phyloP scores from a whole-genome alignment of 306 rosid genomes.

The Malus asiatica region DNA sequence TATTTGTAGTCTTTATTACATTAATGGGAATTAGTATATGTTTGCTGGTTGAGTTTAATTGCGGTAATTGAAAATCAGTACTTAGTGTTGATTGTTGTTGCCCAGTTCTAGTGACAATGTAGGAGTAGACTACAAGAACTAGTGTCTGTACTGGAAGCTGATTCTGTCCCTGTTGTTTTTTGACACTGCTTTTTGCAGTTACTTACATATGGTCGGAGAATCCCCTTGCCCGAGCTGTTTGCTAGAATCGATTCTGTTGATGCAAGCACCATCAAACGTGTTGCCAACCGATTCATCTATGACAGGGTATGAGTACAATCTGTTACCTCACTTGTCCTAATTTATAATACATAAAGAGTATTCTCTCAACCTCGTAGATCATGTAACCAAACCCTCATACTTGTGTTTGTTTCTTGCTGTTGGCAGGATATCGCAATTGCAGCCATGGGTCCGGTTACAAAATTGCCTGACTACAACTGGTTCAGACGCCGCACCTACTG shows the following conservation, averaged over 20 bases:
- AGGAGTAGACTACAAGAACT: background rate
- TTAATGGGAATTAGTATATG: background rate
- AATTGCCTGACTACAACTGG: slow-evolving; percentile 90
- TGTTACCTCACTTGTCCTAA: background rate
- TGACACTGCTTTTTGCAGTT: slow-evolving; percentile 31
- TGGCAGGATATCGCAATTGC: slow-evolving; percentile 84
- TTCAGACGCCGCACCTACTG: slow-evolving; percentile 99
- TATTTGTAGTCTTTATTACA: background rate
- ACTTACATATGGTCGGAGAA: slow-evolving; percentile 89
- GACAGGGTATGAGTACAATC: slow-evolving; percentile 54
- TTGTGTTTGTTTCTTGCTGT: background rate
- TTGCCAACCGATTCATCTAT: slow-evolving; percentile 82
- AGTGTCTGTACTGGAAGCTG: background rate
- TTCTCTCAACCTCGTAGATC: background rate
- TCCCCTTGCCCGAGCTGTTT: slow-evolving; percentile 81
- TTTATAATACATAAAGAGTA: background rate
- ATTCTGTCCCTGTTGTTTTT: background rate
- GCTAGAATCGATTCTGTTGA: slow-evolving; percentile 95
- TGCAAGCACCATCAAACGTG: slow-evolving; percentile 84
- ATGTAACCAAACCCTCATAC: background rate
- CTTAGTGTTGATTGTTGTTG: background rate
- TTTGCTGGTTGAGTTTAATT: no score
- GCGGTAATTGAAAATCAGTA: background rate
- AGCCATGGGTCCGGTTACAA: slow-evolving; percentile 81
- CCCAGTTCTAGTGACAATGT: background rate